phyloP scores from a whole-genome alignment of 2,329 filamentous ascomycete genomes.

The Tolypocladium pustulatum region DNA sequence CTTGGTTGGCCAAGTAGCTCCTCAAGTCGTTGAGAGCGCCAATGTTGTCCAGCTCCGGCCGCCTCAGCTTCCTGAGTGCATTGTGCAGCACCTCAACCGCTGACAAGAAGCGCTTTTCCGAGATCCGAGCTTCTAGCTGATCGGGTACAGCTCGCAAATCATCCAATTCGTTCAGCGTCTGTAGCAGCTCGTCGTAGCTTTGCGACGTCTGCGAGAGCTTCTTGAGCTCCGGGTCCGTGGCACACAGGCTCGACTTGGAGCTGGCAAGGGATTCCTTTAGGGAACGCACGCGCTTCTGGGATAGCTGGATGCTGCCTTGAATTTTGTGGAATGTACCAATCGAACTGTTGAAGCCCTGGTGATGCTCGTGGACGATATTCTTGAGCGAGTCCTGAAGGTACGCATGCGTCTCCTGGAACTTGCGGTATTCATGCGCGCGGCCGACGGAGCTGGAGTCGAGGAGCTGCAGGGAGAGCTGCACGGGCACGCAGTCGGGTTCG shows the following conservation, averaged over 20 bases:
- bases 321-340: slow-evolving; percentile 99
- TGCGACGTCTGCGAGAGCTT: slow-evolving; percentile 81
- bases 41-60: slow-evolving; percentile 83
- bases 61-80: slow-evolving; percentile 71
- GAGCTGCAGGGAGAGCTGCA: slow-evolving; percentile 88
- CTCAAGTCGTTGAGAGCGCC: slow-evolving; percentile 79
- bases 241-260: slow-evolving; percentile 71
- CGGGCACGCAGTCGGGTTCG: slow-evolving; percentile 76
- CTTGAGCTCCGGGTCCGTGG: slow-evolving; percentile 82
- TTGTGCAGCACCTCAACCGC: slow-evolving; percentile 89
- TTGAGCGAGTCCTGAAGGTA: slow-evolving; percentile 91
- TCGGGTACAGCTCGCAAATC: slow-evolving; percentile 83
- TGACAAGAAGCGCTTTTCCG: slow-evolving; percentile 87
- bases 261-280: slow-evolving; percentile 75
- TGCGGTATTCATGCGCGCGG: slow-evolving; percentile 74
- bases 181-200: slow-evolving; percentile 81
- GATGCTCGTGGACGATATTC: slow-evolving; percentile 93
- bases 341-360: slow-evolving; percentile 97
- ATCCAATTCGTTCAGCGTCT: slow-evolving; percentile 74
- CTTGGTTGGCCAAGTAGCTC: slow-evolving; percentile 85
- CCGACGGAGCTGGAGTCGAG: slow-evolving; percentile 92
- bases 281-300: slow-evolving; percentile 72
- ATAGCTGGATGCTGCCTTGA: slow-evolving; percentile 80
- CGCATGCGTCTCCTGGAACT: slow-evolving; percentile 74
- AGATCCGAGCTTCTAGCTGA: slow-evolving; percentile 86